Evolutionary conservation across 495 filamentous ascomycete species (phyloP).

Genomic region (Sordaria brevicollis): DNA sequence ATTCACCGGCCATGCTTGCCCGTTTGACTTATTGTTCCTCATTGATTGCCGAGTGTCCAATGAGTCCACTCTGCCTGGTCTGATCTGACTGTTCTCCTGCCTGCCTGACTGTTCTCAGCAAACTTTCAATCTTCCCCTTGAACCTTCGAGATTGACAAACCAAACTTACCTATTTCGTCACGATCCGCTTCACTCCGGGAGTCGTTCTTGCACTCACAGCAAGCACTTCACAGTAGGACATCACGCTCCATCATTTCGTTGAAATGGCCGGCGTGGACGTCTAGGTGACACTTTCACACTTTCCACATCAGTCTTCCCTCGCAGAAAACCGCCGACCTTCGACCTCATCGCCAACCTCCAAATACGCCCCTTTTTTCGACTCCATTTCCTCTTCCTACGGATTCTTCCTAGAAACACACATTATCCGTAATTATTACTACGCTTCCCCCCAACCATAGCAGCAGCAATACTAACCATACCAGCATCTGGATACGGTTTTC

Average conservation of each 20-base stretch:
- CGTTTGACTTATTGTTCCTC: neutral
- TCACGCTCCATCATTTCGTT: neutral
- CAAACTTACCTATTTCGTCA: neutral
- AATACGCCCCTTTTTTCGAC: neutral
- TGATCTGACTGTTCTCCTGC: neutral
- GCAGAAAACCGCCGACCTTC: neutral
- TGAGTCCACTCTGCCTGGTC: neutral
- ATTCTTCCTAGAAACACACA: neutral
- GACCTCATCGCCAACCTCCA: neutral
- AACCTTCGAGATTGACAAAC: neutral
- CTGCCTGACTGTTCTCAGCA: neutral
- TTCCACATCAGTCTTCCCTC: neutral
- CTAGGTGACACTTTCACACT: neutral
- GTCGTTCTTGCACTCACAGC: neutral
- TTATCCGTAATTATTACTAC: slow-evolving; percentile 3
- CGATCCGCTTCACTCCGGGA: neutral
- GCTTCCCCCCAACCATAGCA: slow-evolving; percentile 1
- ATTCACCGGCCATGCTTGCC: neutral
- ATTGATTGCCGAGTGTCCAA: neutral
- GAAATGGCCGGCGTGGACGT: neutral
- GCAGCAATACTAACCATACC: slow-evolving; percentile 3
- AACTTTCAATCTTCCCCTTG: neutral
- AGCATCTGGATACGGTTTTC: slow-evolving; percentile 6
- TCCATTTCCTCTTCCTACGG: neutral
- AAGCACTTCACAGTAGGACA: neutral